Evolutionary conservation across 139 green algal species (phyloP), one percentile per base, ranked within the genome.

Genomic region (Yamagishiella unicocca): DNA sequence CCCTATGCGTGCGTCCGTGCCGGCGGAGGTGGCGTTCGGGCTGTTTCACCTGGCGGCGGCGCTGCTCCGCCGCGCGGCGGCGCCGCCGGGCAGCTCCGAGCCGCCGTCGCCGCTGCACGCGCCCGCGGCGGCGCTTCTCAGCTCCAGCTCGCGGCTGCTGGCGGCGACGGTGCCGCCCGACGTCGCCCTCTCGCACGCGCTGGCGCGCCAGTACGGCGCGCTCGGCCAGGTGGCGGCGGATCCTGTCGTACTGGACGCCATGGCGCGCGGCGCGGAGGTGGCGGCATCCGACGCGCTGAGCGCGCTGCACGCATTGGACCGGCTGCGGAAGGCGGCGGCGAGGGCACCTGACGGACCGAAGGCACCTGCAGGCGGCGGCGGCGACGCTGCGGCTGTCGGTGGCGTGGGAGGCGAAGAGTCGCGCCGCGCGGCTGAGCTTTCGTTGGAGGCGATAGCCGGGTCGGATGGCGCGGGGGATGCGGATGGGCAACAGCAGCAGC

Each of bases 31-130:
- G 31, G 75, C 37, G 19, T 68, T 53, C 14, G 75, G 75, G 33
- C 22, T 82, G 31, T 29, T 82, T 14, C 46, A 82, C 31, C 33
- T 82, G 75, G 46, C 75, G 24, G 75, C 50, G 12, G 75, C 31
- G n/a, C 46, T 82, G 6, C 75, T 68, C 24, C n/a, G 50, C 12
- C 45, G 73, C 73, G 10, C 14, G 29, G 73, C 73, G 31, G 45
- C 42, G 43, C 45, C 73, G 45, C 17, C 75, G 2, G 75, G 50
- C 50, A 33, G 46, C 50, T 14, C 31, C 17, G 21, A 8, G 46
- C 31, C 46, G 75, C 31, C 46, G 43, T 22, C 43, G 73, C 45
- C 43, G 40, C 40, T 42, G 19, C 21, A 4, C 40, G 2, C 70
- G 70, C 29, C 66, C 37, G 66, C 66, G 37, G 35, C 66, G 37